Percentiles rank a stretch among this genome's conserved stretches.
phyloP scores from a whole-genome alignment of 805 yeast species.

The Metschnikowia amazonensis region DNA sequence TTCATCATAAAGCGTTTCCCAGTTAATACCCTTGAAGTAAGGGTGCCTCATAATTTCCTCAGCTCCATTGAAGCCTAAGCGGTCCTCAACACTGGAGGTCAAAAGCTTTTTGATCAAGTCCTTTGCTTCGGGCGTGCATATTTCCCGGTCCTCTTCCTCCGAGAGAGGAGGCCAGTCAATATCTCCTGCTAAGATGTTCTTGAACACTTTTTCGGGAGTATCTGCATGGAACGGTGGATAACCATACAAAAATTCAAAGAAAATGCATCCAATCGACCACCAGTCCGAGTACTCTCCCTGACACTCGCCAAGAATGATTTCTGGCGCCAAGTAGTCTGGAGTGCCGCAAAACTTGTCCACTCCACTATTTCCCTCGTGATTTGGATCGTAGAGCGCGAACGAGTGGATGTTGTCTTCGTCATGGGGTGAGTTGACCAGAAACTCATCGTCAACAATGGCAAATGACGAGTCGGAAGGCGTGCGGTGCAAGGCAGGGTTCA shows the following conservation, averaged over 20 bases:
- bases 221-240: slow-evolving; percentile 91
- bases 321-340: slow-evolving; percentile 97
- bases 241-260: slow-evolving; percentile 89
- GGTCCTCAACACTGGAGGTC: slow-evolving; percentile 54
- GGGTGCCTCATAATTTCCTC: slow-evolving; percentile 76
- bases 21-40: slow-evolving; percentile 66
- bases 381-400: slow-evolving; percentile 74
- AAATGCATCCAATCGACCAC: slow-evolving; percentile 98
- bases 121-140: slow-evolving; percentile 63
- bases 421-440: slow-evolving; percentile 29
- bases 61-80: slow-evolving; percentile 79
- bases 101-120: slow-evolving; percentile 67
- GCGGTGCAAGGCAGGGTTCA: slow-evolving; percentile 45
- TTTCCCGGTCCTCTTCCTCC: slow-evolving; percentile 47
- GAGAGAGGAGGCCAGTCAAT: slow-evolving; percentile 82
- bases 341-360: slow-evolving; percentile 84
- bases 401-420: slow-evolving; percentile 23
- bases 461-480: slow-evolving; percentile 57
- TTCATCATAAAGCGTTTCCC: slow-evolving; percentile 68
- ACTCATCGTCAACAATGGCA: slow-evolving; percentile 47
- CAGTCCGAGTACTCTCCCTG: slow-evolving; percentile 90
- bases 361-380: slow-evolving; percentile 36
- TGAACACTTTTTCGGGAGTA: slow-evolving; percentile 76
- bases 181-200: slow-evolving; percentile 66
- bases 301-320: slow-evolving; percentile 78